Evolutionary conservation across 805 yeast species (phyloP).

Genomic region (Kuraishia borneana): DNA sequence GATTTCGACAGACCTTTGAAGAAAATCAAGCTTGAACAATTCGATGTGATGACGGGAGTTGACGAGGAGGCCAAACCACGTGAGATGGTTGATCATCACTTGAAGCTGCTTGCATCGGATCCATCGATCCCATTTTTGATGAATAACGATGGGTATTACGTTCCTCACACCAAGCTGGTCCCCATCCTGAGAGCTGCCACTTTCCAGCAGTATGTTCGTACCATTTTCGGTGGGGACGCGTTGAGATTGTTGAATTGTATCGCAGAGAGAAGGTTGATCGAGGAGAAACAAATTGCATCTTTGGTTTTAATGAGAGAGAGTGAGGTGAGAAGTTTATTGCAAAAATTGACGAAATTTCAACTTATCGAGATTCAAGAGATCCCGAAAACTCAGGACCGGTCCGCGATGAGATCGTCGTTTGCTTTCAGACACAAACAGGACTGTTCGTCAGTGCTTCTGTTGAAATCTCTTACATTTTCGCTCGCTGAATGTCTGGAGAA

Average conservation of each 20-base stretch:
- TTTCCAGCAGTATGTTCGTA: constrained; percentile 46
- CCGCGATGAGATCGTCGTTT: constrained; percentile 80
- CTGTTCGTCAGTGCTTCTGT: constrained; percentile 22
- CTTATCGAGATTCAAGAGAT: constrained; percentile 86
- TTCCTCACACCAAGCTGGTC: constrained; percentile 47
- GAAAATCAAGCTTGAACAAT: constrained; percentile 17
- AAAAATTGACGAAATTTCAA: constrained; percentile 55
- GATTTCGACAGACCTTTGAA: constrained; percentile 6
- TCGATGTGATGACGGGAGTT: constrained; percentile 9
- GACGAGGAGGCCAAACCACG: neutral
- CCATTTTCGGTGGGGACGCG: constrained; percentile 55
- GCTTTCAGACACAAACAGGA: constrained; percentile 56
- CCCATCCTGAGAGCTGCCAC: constrained; percentile 34
- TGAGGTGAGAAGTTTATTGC: constrained; percentile 61
- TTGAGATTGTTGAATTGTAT: constrained; percentile 72
- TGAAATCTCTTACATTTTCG: constrained; percentile 34
- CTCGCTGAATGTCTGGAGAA: constrained; percentile 40
- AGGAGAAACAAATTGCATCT: constrained; percentile 75
- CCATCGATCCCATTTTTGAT: constrained; percentile 45
- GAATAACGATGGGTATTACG: constrained; percentile 44
- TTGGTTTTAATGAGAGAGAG: constrained; percentile 68
- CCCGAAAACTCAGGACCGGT: constrained; percentile 84
- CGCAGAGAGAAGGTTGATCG: constrained; percentile 56
- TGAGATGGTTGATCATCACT: constrained; percentile 34
- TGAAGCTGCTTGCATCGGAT: constrained; percentile 50